phyloP scores from a whole-genome alignment of 2,329 filamentous ascomycete genomes.

The Fusarium euwallaceae region DNA sequence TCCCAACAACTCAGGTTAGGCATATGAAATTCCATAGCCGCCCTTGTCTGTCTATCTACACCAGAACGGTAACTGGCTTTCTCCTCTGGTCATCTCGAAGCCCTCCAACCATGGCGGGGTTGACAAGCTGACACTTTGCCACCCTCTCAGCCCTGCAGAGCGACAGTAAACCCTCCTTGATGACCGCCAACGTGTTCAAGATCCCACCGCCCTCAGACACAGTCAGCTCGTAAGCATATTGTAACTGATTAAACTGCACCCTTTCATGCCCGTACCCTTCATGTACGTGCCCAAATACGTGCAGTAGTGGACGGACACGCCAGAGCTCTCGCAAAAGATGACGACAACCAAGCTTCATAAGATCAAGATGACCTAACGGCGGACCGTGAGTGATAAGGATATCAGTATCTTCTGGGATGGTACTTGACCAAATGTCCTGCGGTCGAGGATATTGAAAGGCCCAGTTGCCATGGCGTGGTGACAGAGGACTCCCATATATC shows the following conservation, averaged over 20 bases:
- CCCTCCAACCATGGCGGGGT: conserved; percentile 22
- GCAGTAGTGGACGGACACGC: conserved; percentile 68
- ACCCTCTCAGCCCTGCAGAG: conserved; percentile 7
- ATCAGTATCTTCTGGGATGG: conserved; percentile 47
- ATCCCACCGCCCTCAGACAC: conserved; percentile 1
- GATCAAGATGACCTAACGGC: conserved; percentile 53
- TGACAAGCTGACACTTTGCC: conserved; percentile 17
- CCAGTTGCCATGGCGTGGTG: conserved; percentile 53
- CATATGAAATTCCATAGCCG: neutral
- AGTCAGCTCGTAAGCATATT: conserved; percentile 38
- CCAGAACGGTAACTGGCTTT: neutral
- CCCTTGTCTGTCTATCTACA: neutral
- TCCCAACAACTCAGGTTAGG: neutral
- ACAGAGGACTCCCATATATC: conserved; percentile 49
- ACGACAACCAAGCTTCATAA: conserved; percentile 49
- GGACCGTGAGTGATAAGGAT: conserved; percentile 57
- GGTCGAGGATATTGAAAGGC: conserved; percentile 57
- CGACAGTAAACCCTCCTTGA: conserved; percentile 10
- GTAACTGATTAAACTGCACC: conserved; percentile 48
- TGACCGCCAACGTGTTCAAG: conserved; percentile 8
- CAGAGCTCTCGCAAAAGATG: conserved; percentile 61
- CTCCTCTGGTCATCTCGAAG: conserved; percentile 16
- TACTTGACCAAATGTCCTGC: conserved; percentile 46
- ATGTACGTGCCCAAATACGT: conserved; percentile 77
- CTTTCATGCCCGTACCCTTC: conserved; percentile 59